phyloP scores from a whole-genome alignment of 1,284 basidiomycete genomes.

The Ustilago hordei region DNA sequence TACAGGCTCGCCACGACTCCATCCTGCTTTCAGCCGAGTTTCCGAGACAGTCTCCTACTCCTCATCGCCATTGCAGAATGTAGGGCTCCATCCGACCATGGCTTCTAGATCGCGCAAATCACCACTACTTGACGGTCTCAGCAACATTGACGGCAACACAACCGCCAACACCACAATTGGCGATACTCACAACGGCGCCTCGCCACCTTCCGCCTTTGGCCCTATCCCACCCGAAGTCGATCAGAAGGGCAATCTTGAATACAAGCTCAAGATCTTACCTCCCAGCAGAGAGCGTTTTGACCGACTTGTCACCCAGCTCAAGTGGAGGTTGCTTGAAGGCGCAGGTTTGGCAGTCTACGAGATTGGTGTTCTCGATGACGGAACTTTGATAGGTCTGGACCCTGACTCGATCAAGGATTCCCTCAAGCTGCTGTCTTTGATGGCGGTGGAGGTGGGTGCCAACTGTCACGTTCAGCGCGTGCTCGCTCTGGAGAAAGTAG shows the following conservation, averaged over 20 bases:
- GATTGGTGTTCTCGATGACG: slow-evolving; percentile 68
- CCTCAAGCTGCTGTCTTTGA: slow-evolving; percentile 57
- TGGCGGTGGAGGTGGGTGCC: slow-evolving; percentile 61
- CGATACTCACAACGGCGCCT: slow-evolving; percentile 8
- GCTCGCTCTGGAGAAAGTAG: slow-evolving; percentile 33
- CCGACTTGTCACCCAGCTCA: slow-evolving; percentile 67
- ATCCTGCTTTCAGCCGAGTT: slow-evolving; percentile 30
- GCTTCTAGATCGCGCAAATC: slow-evolving; percentile 35
- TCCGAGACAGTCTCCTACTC: slow-evolving; percentile 35
- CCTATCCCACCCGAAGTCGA: slow-evolving; percentile 65
- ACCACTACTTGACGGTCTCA: slow-evolving; percentile 7
- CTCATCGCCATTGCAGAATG: slow-evolving; percentile 30
- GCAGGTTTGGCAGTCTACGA: slow-evolving; percentile 66
- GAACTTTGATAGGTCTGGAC: slow-evolving; percentile 62
- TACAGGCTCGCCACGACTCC: slow-evolving; percentile 11
- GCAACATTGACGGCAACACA: background rate
- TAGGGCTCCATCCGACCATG: slow-evolving; percentile 41
- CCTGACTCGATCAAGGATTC: slow-evolving; percentile 60
- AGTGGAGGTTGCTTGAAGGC: slow-evolving; percentile 68
- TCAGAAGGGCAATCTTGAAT: slow-evolving; percentile 67
- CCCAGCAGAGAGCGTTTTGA: slow-evolving; percentile 64
- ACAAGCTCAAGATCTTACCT: slow-evolving; percentile 68
- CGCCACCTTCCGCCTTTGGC: slow-evolving; percentile 32
- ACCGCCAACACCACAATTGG: background rate
- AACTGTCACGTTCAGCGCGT: slow-evolving; percentile 39